Conservation (phyloP, 2,329 filamentous ascomycete genomes). For the Trichoderma atroviride region DNA sequence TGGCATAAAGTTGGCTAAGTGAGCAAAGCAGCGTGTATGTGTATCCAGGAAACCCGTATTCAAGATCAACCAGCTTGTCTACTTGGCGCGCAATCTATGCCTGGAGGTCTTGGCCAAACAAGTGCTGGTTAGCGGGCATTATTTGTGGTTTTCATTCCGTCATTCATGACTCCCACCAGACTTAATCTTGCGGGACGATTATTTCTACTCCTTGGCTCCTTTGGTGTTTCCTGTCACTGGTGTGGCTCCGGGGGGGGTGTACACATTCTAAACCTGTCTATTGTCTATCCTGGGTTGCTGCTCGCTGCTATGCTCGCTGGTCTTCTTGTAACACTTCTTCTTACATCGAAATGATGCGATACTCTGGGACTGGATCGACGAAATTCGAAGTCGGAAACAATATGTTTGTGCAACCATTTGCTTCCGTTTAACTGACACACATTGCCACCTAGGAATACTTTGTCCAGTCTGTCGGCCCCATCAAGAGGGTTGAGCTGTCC, state of each 20-base stretch:
- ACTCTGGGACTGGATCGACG: conserved; percentile 36
- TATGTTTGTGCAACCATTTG: conserved; percentile 33
- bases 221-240: neutral
- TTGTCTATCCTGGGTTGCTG: conserved; percentile 23
- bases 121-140: neutral
- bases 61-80: conserved; percentile 3
- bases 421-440: conserved; percentile 65
- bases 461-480: conserved; percentile 78
- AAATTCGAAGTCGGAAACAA: conserved; percentile 39
- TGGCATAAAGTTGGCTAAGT: conserved; percentile 37
- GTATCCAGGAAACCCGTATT: conserved; percentile 11
- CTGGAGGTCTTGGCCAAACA: neutral
- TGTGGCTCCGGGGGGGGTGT: neutral
- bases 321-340: conserved; percentile 22
- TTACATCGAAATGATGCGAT: conserved; percentile 24
- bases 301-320: conserved; percentile 40
- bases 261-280: neutral
- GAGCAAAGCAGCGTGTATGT: conserved; percentile 58
- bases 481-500: conserved; percentile 88
- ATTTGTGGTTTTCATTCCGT: neutral
- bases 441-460: conserved; percentile 90
- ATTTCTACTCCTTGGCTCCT: neutral
- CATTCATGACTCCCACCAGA: neutral
- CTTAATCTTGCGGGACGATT: neutral
- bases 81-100: neutral